These are phyloP conservation scores for Dichotomocladium elegans DNA, from an alignment of 371 early-diverging fungal genomes.

Conservation along the genomic window DNA sequence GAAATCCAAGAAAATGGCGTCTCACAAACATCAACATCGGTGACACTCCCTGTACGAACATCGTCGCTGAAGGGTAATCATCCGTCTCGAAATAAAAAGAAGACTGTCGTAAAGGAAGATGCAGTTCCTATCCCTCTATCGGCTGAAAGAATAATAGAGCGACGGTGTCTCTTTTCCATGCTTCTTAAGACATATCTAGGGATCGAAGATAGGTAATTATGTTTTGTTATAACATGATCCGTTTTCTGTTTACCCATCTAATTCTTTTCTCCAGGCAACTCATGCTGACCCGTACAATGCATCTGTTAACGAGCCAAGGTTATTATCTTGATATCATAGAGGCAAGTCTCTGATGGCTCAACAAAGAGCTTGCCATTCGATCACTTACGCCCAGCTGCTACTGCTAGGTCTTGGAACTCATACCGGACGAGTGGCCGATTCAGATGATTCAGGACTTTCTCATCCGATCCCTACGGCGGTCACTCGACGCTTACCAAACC, in stretches of 20 bases:
- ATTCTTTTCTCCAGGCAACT: constrained; percentile 24
- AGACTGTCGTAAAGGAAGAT: constrained; percentile 1
- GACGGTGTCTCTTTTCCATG: constrained; percentile 32
- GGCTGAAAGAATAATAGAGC: constrained; percentile 13
- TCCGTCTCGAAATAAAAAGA: neutral
- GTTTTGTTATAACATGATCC: neutral
- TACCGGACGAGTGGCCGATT: constrained; percentile 67
- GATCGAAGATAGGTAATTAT: constrained; percentile 26
- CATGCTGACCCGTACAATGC: constrained; percentile 44
- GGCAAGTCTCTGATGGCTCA: constrained; percentile 16
- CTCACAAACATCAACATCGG: too few species aligned
- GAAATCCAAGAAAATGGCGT: constrained; percentile 4
- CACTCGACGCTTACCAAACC: constrained; percentile 49
- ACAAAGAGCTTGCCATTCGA: neutral
- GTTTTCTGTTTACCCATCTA: neutral
- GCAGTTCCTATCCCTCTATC: constrained; percentile 1
- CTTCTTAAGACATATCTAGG: constrained; percentile 36
- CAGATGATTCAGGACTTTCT: constrained; percentile 55
- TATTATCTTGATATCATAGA: constrained; percentile 58
- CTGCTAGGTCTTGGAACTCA: constrained; percentile 51
- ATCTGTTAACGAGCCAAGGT: constrained; percentile 59
- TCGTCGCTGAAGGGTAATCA: constrained; percentile 15
- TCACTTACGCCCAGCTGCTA: too few species aligned
- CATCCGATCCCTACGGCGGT: constrained; percentile 47
- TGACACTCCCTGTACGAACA: constrained; percentile 12